These are phyloP conservation scores for Pythium brassicae DNA, from an alignment of 352 stramenopile species.

Conservation along the genomic window DNA sequence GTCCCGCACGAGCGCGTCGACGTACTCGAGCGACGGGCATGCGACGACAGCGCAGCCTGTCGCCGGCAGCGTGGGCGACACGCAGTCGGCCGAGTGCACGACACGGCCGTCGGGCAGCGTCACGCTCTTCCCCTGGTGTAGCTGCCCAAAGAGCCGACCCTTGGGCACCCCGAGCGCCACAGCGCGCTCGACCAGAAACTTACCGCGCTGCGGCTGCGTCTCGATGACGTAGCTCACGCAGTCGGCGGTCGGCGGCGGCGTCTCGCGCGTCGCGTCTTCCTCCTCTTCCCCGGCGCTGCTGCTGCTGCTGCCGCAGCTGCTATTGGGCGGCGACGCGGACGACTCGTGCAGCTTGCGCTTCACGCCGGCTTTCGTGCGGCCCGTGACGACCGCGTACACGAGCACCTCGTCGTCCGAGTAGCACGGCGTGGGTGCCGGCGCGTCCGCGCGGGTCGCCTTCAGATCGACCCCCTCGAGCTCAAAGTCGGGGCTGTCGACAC, in stretches of 20 bases:
- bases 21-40: slow-evolving; percentile 57
- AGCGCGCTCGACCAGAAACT: slow-evolving; percentile 74
- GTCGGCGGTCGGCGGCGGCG: slow-evolving; percentile 16
- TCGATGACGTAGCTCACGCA: slow-evolving; percentile 74
- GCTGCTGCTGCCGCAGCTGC: slow-evolving; percentile 12
- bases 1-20: slow-evolving; percentile 47
- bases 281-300: no score
- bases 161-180: slow-evolving; percentile 69
- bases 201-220: slow-evolving; percentile 64
- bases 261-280: background rate
- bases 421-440: slow-evolving; percentile 11
- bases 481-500: slow-evolving; percentile 34
- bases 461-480: slow-evolving; percentile 43
- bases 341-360: slow-evolving; percentile 56
- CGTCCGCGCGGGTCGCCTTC: background rate
- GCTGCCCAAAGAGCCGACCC: slow-evolving; percentile 68
- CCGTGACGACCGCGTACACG: slow-evolving; percentile 38
- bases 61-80: slow-evolving; percentile 55
- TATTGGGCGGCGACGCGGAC: background rate
- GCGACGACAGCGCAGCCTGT: slow-evolving; percentile 45
- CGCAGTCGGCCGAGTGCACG: slow-evolving; percentile 63
- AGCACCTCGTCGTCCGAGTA: slow-evolving; percentile 59
- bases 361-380: slow-evolving; percentile 24
- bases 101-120: slow-evolving; percentile 57
- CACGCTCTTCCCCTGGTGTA: slow-evolving; percentile 79